Conservation (phyloP, 2,329 filamentous ascomycete species). For the Sporothrix humicola region DNA sequence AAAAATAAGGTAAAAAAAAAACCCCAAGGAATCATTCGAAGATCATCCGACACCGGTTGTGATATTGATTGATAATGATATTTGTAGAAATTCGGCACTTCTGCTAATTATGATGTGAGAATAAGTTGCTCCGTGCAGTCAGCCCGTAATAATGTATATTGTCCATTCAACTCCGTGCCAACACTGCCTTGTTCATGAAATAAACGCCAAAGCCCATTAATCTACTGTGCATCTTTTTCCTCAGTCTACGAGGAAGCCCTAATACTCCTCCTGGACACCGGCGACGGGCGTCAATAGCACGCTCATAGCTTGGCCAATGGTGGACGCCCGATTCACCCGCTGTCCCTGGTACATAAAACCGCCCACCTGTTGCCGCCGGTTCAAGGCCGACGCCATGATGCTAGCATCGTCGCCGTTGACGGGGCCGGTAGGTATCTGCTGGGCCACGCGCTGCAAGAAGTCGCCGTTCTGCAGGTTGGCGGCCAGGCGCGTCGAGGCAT, state of each 20-base stretch:
- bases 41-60: too few relatives aligned
- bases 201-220: too few relatives aligned
- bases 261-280: conserved; percentile 38
- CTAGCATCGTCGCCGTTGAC: conserved; percentile 39
- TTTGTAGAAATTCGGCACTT: too few relatives aligned
- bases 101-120: too few relatives aligned
- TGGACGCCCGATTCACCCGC: conserved; percentile 50
- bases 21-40: too few relatives aligned
- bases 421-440: conserved; percentile 36
- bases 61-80: too few relatives aligned
- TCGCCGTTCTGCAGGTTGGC: conserved; percentile 50
- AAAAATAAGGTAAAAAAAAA: not conserved
- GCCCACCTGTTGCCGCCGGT: conserved; percentile 55
- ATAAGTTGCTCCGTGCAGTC: too few relatives aligned
- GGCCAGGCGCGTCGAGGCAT: conserved; percentile 60
- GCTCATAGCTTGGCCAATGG: conserved; percentile 52
- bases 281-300: conserved; percentile 44
- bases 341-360: conserved; percentile 53
- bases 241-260: not conserved
- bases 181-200: too few relatives aligned
- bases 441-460: conserved; percentile 38
- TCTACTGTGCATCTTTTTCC: too few relatives aligned
- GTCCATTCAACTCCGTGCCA: too few relatives aligned
- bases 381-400: conserved; percentile 54
- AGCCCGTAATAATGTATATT: too few relatives aligned